Evolutionary conservation across 1,284 basidiomycete species (phyloP), one percentile per base, ranked within the genome.

Genomic region (Puccinia brachypodii): DNA sequence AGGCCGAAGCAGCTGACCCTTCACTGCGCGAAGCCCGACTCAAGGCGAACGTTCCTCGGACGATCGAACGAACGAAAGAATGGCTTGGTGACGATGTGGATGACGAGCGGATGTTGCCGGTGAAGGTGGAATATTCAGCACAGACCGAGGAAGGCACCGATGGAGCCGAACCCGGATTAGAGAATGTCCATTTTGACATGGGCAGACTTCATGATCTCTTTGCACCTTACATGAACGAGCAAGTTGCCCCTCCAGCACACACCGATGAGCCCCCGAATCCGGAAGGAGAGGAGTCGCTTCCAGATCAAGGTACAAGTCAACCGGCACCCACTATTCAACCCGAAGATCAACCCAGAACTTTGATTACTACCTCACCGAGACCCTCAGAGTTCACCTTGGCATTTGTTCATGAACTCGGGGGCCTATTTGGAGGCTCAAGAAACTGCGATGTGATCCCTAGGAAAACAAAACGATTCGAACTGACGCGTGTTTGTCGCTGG

Each of bases 401-500:
- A 3, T 80, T 80, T 53, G 58, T 80, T 56, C 77, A 80, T 83
- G 96, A 99, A 87, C 88, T 99, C 13, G 92, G 94, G 40, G 92
- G 92, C 7, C 89, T 99, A 53, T 94, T 99, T 85, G 96, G 97
- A 38, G 97, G 97, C 6, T 50, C 36, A 7, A 50, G 66, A 28
- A 68, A 71, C 47, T 94, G 94, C 0, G 94, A 99, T 86, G 95
- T 97, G 85, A 92, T 96, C 72, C 90, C 92, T 82, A 89, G 97
- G 81, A 93, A 94, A 85, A 95, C 94, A 86, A 94, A 95, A 0
- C 93, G 94, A 84, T 98, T 94, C 84, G 96, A 98, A 88, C 89
- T 99, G 83, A 95, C 95, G 0, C 90, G 92, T 84, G 95, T 99
- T 84, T 94, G 96, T 50, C 91, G 92, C 0, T 99, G 97, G 97